Base-by-base conservation (phyloP, 2,329 filamentous ascomycete species). In the Tolypocladium capitatum region DNA sequence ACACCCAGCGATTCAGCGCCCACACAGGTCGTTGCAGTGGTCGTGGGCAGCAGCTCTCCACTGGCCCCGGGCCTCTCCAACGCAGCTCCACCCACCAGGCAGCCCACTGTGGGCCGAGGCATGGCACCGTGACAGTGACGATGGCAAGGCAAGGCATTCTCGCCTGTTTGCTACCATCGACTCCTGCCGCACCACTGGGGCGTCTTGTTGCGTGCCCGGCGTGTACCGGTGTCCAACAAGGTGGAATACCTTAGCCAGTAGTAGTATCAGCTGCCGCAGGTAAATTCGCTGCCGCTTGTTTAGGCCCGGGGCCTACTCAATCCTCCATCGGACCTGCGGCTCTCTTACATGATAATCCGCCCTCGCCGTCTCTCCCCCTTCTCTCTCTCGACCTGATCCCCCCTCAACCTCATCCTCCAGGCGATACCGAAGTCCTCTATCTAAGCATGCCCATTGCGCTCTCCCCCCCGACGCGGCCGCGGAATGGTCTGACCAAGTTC, bases 401-500 rank as follows among this genome's bases (percentile, higher is more conserved):
- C 24, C 16, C 16, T 41, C 24, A 41, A 18, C 24, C 24, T 30
- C 10, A 8, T 13, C 10, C 24, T 18, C 4, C 38, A 8, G 13
- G 38, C 28, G 38, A 41, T 20, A 18, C 24, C 16, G 16, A 41
- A 13, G 6, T 9, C 28, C 28, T 30, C 28, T 30, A 10, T 9
- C 28, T 9, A 10, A 67, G 55, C 42, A 78, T 76, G 68, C 73
- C 74, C 38, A 72, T 70, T 48, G 68, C 72, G n/a, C 53, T 70
- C 49, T 65, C 64, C 10, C 62, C 61, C 54, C 60, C 60, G 27
- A 52, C 51, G 38, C 55, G 54, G 45, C 65, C 65, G 43, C 67
- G 58, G 31, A 71, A 72, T 53, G 74, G 74, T 58, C 83, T 95
- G 61, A 89, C 85, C 60, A 92, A 91, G 63, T 85, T 94, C 63